Percentiles rank a stretch among this genome's conserved stretches.
These are phyloP conservation scores for Fusarium poae DNA, from an alignment of 2,329 filamentous ascomycete genomes.

Conservation along the genomic window DNA sequence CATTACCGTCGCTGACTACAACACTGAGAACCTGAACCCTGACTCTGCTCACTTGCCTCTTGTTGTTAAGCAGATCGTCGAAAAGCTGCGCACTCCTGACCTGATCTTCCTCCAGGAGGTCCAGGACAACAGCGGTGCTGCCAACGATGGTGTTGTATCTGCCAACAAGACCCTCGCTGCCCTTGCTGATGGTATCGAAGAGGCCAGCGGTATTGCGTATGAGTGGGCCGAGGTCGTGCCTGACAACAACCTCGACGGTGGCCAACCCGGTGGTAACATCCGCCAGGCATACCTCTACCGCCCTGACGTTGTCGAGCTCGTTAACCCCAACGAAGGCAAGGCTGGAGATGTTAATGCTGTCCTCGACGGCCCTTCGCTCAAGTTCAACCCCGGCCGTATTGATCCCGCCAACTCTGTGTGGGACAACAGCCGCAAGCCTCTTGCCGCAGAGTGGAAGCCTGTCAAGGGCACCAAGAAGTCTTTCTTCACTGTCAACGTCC, in stretches of 20 bases:
- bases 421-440: conserved; percentile 73
- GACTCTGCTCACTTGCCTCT: conserved; percentile 66
- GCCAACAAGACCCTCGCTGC: conserved; percentile 71
- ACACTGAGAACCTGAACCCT: conserved; percentile 76
- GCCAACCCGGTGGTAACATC: conserved; percentile 78
- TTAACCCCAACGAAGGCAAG: conserved; percentile 68
- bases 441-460: conserved; percentile 74
- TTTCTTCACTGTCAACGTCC: conserved; percentile 80
- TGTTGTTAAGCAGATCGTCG: conserved; percentile 74
- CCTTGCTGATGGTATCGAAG: conserved; percentile 65
- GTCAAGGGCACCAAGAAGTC: conserved; percentile 63
- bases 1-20: conserved; percentile 76
- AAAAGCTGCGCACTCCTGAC: conserved; percentile 73
- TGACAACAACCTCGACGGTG: conserved; percentile 72
- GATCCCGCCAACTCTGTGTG: conserved; percentile 72
- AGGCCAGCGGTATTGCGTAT: conserved; percentile 66
- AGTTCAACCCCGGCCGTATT: conserved; percentile 77
- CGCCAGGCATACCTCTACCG: conserved; percentile 78
- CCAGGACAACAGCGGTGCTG: conserved; percentile 74
- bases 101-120: conserved; percentile 78
- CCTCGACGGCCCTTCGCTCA: conserved; percentile 66
- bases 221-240: conserved; percentile 71
- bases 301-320: conserved; percentile 68
- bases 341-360: conserved; percentile 69
- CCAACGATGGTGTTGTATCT: conserved; percentile 68